These are phyloP conservation scores for Cyclotella baltica DNA, from an alignment of 108 stramenopile species.

Conservation along the genomic window DNA sequence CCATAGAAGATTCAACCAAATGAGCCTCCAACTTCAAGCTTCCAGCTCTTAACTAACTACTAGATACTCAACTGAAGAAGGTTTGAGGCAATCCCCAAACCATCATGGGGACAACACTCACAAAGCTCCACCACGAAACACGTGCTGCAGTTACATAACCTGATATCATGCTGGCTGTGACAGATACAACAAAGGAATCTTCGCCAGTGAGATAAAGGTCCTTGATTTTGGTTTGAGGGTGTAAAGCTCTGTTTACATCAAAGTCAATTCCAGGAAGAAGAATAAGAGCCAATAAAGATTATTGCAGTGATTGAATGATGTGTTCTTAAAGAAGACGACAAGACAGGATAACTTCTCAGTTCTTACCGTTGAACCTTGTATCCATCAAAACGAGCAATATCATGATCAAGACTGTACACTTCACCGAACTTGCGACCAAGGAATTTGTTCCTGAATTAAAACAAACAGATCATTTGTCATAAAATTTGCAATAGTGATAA, in stretches of 20 bases:
- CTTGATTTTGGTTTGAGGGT: conserved; percentile 33
- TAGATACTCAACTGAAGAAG: conserved; percentile 11
- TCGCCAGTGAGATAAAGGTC: conserved; percentile 29
- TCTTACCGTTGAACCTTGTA: conserved; percentile 28
- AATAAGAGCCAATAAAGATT: neutral
- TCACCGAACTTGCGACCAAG: conserved; percentile 47
- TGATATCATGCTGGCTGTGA: conserved; percentile 36
- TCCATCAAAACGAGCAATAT: conserved; percentile 33
- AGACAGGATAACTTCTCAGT: neutral
- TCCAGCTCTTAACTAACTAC: no score
- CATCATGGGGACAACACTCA: conserved; percentile 4
- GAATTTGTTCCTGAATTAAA: conserved; percentile 33
- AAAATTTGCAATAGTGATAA: neutral
- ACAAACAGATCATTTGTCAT: neutral
- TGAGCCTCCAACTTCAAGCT: no score
- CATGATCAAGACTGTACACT: conserved; percentile 37
- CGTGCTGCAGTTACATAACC: conserved; percentile 27
- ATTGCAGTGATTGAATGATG: neutral
- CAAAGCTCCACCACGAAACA: conserved; percentile 20
- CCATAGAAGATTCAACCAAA: no score
- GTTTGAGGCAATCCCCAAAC: conserved; percentile 2
- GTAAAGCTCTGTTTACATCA: conserved; percentile 27
- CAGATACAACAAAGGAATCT: conserved; percentile 25
- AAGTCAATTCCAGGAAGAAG: neutral
- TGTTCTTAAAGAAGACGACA: no score